Percentiles rank a stretch among this genome's conserved stretches.
Evolutionary conservation across 2,329 filamentous ascomycete species (phyloP).

Genomic region (Sarocladium strictum): DNA sequence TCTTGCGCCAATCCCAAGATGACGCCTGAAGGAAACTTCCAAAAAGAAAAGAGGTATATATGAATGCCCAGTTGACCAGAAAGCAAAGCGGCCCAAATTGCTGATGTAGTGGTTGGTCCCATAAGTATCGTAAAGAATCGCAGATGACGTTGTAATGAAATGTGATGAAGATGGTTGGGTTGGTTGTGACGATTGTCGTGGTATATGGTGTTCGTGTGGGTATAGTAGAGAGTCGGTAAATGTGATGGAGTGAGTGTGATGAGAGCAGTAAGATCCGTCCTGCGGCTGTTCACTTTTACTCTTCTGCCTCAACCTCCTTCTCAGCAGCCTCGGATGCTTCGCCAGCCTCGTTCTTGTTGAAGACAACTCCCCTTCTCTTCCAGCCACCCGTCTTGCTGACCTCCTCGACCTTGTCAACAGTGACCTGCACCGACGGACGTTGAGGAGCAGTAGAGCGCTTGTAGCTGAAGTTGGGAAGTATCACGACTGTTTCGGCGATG

Average conservation of each 20-base stretch:
- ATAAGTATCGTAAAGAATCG: not conserved
- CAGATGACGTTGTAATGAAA: not conserved
- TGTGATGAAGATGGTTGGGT: not conserved
- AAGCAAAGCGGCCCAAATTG: not conserved
- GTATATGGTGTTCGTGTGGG: not conserved
- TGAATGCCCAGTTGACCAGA: not conserved
- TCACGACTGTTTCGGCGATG: slow-evolving; percentile 17
- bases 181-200: not conserved
- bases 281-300: not conserved
- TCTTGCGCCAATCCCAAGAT: not conserved
- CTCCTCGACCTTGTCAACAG: slow-evolving; percentile 33
- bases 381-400: slow-evolving; percentile 37
- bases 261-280: not conserved
- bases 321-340: not conserved
- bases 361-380: slow-evolving; percentile 37
- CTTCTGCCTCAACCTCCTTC: not conserved
- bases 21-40: not conserved
- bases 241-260: not conserved
- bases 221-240: not conserved
- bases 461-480: slow-evolving; percentile 30
- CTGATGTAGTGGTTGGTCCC: not conserved
- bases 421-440: slow-evolving; percentile 29
- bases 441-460: slow-evolving; percentile 18
- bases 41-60: not conserved
- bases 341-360: slow-evolving; percentile 25